Conservation (phyloP, 352 stramenopile species). For the Pythium insidiosum region DNA sequence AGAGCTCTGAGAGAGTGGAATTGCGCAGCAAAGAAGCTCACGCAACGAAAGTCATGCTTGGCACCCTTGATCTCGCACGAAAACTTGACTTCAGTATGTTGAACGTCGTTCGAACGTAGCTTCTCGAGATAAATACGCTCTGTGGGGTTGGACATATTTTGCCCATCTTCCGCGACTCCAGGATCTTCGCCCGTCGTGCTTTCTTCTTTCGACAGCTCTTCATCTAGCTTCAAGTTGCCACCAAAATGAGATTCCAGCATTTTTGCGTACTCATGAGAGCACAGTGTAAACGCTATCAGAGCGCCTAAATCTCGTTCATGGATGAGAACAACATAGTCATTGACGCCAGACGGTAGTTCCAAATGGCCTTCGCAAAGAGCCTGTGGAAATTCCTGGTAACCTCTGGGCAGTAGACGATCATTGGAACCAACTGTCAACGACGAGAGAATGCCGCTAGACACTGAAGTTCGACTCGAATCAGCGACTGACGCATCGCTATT, state of each 20-base stretch:
- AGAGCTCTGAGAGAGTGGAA: conserved; percentile 76
- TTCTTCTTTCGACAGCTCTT: conserved; percentile 32
- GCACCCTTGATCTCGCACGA: conserved; percentile 34
- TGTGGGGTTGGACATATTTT: conserved; percentile 25
- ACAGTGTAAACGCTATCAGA: conserved; percentile 75
- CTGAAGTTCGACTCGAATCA: no score
- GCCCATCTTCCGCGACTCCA: conserved; percentile 1
- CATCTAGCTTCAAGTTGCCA: conserved; percentile 34
- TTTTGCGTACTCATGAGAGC: conserved; percentile 59
- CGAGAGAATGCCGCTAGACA: background rate
- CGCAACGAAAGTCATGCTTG: conserved; percentile 57
- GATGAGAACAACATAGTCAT: conserved; percentile 73
- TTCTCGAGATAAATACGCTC: conserved; percentile 57
- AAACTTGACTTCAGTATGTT: conserved; percentile 80
- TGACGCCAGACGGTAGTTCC: conserved; percentile 59
- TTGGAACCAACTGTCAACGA: conserved; percentile 11
- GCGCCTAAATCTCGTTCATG: conserved; percentile 78
- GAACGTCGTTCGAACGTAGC: conserved; percentile 52
- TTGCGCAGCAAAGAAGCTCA: conserved; percentile 76
- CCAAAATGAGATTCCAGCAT: conserved; percentile 61
- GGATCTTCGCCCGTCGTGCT: conserved; percentile 6
- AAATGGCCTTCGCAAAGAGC: conserved; percentile 58
- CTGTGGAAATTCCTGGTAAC: conserved; percentile 35
- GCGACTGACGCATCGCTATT: no score
- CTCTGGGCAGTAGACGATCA: conserved; percentile 12